Percentiles rank a stretch among this genome's conserved stretches.
These are phyloP conservation scores for Claviceps pusilla DNA, from an alignment of 2,329 filamentous ascomycete species.

Conservation along the genomic window DNA sequence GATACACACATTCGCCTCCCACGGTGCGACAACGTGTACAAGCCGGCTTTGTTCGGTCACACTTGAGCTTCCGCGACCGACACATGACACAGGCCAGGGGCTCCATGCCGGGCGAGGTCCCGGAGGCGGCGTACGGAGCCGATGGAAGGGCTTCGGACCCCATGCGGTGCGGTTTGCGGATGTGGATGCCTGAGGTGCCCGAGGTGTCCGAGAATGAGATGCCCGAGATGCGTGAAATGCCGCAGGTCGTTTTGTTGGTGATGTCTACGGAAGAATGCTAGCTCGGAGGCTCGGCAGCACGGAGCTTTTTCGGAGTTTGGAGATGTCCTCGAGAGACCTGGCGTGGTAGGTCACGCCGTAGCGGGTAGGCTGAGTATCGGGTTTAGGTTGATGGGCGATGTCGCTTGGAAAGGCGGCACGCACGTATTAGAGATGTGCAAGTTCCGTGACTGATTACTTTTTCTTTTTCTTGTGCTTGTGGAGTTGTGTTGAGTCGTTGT, in stretches of 20 bases:
- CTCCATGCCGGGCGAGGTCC: conserved; percentile 16
- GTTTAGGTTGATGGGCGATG: no score
- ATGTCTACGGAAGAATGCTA: background rate
- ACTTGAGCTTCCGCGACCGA: conserved; percentile 71
- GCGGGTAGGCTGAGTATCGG: background rate
- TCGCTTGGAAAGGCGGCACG: background rate
- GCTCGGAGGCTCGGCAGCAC: background rate
- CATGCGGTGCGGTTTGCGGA: background rate
- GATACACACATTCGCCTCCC: conserved; percentile 62
- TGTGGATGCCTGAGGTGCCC: background rate
- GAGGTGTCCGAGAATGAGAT: no score
- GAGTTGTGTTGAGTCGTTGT: background rate
- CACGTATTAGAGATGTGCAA: background rate
- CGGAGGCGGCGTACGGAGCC: background rate
- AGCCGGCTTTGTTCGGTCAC: conserved; percentile 64
- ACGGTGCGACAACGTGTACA: conserved; percentile 68
- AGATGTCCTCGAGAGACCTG: background rate
- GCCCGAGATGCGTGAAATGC: no score
- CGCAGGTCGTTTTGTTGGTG: background rate
- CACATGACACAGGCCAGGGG: conserved; percentile 70
- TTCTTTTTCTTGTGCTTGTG: no score
- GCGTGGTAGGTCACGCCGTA: background rate
- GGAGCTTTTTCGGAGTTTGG: background rate
- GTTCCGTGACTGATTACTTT: no score
- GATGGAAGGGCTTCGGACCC: background rate